These are phyloP conservation scores for Misopates orontium DNA, from an alignment of 257 asterid species.

Conservation along the genomic window DNA sequence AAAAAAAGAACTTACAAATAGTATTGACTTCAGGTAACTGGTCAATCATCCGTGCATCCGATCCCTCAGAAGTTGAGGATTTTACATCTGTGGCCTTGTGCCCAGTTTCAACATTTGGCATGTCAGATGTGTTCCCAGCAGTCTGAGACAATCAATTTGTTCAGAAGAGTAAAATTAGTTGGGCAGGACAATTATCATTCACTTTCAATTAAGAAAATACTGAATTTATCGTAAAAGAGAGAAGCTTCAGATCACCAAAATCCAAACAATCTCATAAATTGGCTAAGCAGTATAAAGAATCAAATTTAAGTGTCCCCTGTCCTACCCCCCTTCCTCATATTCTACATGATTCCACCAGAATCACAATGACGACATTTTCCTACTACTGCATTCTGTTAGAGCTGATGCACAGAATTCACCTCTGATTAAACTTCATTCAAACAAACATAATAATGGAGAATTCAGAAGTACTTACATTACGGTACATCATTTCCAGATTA, in stretches of 20 bases:
- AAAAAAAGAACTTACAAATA: constrained; percentile 56
- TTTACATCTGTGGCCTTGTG: constrained; percentile 45
- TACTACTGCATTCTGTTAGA: constrained; percentile 17
- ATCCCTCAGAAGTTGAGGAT: constrained; percentile 40
- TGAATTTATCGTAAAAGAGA: background rate
- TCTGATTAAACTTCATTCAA: background rate
- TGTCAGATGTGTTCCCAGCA: constrained; percentile 49
- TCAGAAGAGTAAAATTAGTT: constrained; percentile 23
- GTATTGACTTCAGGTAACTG: constrained; percentile 57
- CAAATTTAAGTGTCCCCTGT: background rate
- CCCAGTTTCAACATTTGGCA: constrained; percentile 48
- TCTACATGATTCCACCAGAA: background rate
- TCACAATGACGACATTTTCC: constrained; percentile 4
- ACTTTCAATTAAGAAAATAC: constrained; percentile 10
- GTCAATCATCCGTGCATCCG: constrained; percentile 41
- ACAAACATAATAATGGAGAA: constrained; percentile 11
- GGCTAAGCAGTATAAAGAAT: constrained; percentile 1
- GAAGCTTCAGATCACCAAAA: constrained; percentile 15
- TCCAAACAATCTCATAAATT: constrained; percentile 1
- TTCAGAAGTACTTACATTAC: constrained; percentile 56
- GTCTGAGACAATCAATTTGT: constrained; percentile 48
- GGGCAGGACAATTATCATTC: background rate
- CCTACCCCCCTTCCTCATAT: background rate
- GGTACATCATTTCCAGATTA: constrained; percentile 58
- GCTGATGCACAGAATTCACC: constrained; percentile 14